phyloP scores from a whole-genome alignment of 2,329 filamentous ascomycete genomes.

The Claviceps cyperi region DNA sequence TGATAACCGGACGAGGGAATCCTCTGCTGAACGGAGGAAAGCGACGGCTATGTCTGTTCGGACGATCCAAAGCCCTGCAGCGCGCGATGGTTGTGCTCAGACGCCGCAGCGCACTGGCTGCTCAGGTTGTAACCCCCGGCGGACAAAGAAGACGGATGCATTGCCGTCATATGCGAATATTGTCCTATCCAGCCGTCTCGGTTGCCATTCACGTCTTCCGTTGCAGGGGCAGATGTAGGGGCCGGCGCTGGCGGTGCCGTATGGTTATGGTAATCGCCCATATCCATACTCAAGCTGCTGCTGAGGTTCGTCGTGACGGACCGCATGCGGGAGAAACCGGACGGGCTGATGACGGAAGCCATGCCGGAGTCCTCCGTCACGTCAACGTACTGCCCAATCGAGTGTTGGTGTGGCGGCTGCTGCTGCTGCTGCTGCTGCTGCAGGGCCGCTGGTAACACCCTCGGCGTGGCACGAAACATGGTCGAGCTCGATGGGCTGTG shows the following conservation, averaged over 20 bases:
- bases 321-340: slow-evolving; percentile 2
- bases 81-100: slow-evolving; percentile 1
- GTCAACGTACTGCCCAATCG: neutral
- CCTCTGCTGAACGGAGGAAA: no score
- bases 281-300: slow-evolving; percentile 3
- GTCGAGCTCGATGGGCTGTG: neutral
- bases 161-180: slow-evolving; percentile 4
- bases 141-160: neutral
- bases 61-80: neutral
- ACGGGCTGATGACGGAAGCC: neutral
- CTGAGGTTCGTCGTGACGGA: neutral
- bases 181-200: slow-evolving; percentile 2
- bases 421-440: slow-evolving; percentile 2
- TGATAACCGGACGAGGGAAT: no score
- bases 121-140: neutral
- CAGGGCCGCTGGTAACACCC: slow-evolving; percentile 2
- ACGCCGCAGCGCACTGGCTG: neutral
- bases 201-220: neutral
- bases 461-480: slow-evolving; percentile 1
- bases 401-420: neutral
- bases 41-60: neutral
- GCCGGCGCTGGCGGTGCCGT: neutral
- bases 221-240: neutral
- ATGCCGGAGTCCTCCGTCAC: neutral
- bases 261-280: neutral